Conservation (phyloP, 2,329 filamentous ascomycete species). For the Penicillium sp. region DNA sequence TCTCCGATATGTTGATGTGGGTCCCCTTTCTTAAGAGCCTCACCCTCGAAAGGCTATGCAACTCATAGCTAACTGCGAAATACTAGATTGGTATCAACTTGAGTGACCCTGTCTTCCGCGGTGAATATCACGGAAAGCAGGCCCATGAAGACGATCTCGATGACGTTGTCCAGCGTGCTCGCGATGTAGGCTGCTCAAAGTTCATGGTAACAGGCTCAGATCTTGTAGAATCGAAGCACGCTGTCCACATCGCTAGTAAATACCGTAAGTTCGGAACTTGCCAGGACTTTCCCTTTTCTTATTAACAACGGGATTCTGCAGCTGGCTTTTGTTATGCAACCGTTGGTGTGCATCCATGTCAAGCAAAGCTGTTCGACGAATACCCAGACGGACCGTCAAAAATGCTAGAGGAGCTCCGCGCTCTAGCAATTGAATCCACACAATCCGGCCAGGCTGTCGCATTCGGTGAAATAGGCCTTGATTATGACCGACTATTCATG, state of each 20-base stretch:
- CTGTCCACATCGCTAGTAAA: constrained; percentile 69
- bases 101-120: constrained; percentile 85
- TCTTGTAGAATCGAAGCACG: constrained; percentile 72
- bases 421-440: constrained; percentile 63
- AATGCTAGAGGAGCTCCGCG: constrained; percentile 59
- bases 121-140: constrained; percentile 77
- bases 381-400: constrained; percentile 48
- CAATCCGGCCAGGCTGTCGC: constrained; percentile 65
- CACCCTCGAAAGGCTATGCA: neutral
- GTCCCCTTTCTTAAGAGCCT: constrained; percentile 20
- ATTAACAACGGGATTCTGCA: constrained; percentile 33
- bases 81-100: constrained; percentile 86
- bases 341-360: constrained; percentile 91
- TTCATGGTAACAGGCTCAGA: constrained; percentile 94
- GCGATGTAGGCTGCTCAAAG: constrained; percentile 77
- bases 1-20: constrained; percentile 51
- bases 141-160: constrained; percentile 48
- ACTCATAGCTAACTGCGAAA: constrained; percentile 15
- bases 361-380: constrained; percentile 72
- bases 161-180: constrained; percentile 75
- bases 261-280: constrained; percentile 61
- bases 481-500: constrained; percentile 89
- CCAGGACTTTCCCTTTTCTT: neutral
- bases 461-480: constrained; percentile 92
- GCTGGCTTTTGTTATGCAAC: constrained; percentile 84